Evolutionary conservation across 2,329 filamentous ascomycete species (phyloP).

Genomic region (Neofusicoccum umdonicola): DNA sequence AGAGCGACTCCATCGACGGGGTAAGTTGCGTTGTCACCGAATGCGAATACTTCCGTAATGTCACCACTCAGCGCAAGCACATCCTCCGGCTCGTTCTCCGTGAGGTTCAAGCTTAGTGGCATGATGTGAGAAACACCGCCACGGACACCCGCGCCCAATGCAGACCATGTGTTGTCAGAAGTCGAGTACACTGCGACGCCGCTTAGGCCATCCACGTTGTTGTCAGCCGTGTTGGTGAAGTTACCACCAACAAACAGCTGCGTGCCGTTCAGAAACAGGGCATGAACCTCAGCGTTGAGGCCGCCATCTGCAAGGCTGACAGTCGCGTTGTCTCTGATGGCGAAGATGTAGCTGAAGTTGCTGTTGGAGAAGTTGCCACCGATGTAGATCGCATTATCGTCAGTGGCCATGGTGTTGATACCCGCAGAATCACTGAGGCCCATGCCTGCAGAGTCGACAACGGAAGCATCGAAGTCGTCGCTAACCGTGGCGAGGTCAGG

Average conservation of each 20-base stretch:
- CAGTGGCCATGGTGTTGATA: conserved; percentile 66
- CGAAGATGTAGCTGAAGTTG: conserved; percentile 73
- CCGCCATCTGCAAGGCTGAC: conserved; percentile 66
- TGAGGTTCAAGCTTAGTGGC: conserved; percentile 76
- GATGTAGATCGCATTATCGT: conserved; percentile 63
- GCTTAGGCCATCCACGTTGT: conserved; percentile 62
- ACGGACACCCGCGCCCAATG: conserved; percentile 83
- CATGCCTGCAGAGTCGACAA: conserved; percentile 73
- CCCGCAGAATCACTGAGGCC: conserved; percentile 65
- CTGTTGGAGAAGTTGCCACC: conserved; percentile 76
- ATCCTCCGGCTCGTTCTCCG: conserved; percentile 63
- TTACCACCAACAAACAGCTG: conserved; percentile 77
- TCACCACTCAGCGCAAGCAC: conserved; percentile 77
- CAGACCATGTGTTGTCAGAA: conserved; percentile 65
- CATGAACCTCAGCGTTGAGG: conserved; percentile 73
- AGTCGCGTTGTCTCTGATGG: conserved; percentile 63
- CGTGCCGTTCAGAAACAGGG: conserved; percentile 65
- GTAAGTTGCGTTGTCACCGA: conserved; percentile 60
- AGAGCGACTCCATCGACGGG: conserved; percentile 75
- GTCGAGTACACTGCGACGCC: conserved; percentile 76
- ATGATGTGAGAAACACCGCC: conserved; percentile 74
- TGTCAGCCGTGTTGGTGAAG: conserved; percentile 71
- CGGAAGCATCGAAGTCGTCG: conserved; percentile 66
- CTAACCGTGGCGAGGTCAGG: conserved; percentile 60
- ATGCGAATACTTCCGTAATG: conserved; percentile 71